Evolutionary conservation across 2,329 filamentous ascomycete genomes (phyloP).

Genomic region (Pyricularia pennisetigena): DNA sequence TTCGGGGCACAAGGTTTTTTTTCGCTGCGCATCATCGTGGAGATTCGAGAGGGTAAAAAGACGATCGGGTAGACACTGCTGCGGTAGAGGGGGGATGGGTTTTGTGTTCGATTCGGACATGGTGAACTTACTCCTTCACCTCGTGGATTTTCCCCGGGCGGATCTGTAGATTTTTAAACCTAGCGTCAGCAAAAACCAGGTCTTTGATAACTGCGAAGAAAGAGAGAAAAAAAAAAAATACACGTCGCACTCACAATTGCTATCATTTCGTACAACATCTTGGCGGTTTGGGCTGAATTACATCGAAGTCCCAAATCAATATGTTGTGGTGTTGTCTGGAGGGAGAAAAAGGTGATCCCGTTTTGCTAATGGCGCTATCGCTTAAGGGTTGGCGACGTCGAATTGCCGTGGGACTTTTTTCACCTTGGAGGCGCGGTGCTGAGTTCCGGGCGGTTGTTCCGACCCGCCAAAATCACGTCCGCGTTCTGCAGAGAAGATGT

Average conservation of each 20-base stretch:
- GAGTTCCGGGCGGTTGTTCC: background rate
- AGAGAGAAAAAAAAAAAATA: no score
- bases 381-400: background rate
- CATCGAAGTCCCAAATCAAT: background rate
- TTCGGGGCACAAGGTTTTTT: background rate
- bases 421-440: background rate
- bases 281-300: slow-evolving; percentile 15
- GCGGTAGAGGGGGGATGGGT: background rate
- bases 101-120: background rate
- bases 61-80: background rate
- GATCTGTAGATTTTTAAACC: slow-evolving; percentile 48
- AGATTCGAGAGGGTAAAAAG: background rate
- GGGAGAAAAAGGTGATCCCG: background rate
- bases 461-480: background rate
- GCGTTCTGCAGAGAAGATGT: background rate
- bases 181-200: background rate
- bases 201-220: background rate
- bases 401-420: background rate
- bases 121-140: slow-evolving; percentile 77
- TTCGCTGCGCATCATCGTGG: background rate
- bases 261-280: slow-evolving; percentile 96
- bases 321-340: background rate
- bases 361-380: background rate
- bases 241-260: slow-evolving; percentile 60
- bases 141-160: slow-evolving; percentile 82